phyloP scores from a whole-genome alignment of 768 basidiomycete species.

The Amanita fuliginea region DNA sequence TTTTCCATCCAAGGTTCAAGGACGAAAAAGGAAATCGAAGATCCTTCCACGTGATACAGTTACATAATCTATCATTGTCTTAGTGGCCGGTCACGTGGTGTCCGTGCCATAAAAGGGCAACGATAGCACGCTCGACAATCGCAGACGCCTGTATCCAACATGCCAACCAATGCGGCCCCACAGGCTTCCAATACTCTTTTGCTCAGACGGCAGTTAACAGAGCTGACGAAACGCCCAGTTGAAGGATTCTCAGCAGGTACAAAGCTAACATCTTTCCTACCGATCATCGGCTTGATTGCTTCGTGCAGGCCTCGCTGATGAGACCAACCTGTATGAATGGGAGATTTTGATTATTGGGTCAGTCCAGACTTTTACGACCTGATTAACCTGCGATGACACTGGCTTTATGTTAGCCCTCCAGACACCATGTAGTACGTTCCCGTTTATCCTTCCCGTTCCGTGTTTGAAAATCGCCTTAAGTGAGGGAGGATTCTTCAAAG shows the following conservation, averaged over 20 bases:
- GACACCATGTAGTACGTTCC: constrained; percentile 84
- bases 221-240: constrained; percentile 87
- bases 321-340: constrained; percentile 94
- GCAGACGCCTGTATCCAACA: not conserved
- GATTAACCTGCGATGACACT: constrained; percentile 9
- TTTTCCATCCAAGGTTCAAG: not conserved
- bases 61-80: not conserved
- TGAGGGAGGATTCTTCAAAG: constrained; percentile 95
- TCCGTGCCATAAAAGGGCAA: constrained; percentile 11
- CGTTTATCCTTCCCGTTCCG: not conserved
- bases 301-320: constrained; percentile 77
- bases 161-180: constrained; percentile 21
- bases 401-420: constrained; percentile 47
- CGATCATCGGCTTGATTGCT: constrained; percentile 18
- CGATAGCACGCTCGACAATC: not conserved
- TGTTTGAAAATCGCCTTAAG: constrained; percentile 27
- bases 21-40: not conserved
- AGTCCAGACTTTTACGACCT: constrained; percentile 15
- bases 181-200: constrained; percentile 44
- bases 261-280: constrained; percentile 14
- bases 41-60: not conserved
- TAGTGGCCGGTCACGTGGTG: constrained; percentile 1
- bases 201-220: constrained; percentile 67
- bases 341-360: constrained; percentile 92
- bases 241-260: constrained; percentile 94